Evolutionary conservation across 805 yeast species (phyloP).

Genomic region (Myxozyma melibiosi): DNA sequence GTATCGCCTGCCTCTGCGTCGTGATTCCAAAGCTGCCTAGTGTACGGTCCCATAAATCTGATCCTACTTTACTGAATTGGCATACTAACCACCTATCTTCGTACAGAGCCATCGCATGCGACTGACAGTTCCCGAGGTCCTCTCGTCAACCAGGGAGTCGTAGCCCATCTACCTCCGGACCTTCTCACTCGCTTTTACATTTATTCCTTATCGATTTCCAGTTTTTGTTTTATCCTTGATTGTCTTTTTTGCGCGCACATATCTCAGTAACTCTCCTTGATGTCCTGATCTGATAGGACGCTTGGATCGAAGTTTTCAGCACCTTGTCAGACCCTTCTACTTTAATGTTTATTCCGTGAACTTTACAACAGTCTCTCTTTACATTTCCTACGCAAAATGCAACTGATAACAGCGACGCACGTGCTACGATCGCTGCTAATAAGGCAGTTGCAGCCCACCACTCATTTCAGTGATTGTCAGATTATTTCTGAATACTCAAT

Average conservation of each 20-base stretch:
- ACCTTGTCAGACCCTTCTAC: neutral
- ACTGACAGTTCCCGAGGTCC: constrained; percentile 28
- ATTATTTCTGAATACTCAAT: too few species aligned
- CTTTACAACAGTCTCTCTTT: neutral
- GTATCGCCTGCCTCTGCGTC: constrained; percentile 78
- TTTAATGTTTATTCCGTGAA: constrained; percentile 1
- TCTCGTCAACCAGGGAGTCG: neutral
- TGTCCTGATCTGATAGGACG: neutral
- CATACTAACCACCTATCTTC: neutral
- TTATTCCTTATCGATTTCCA: neutral
- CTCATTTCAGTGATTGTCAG: too few species aligned
- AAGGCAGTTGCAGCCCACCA: too few species aligned
- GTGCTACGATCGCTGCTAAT: too few species aligned
- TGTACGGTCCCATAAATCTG: constrained; percentile 13
- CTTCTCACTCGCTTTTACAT: neutral
- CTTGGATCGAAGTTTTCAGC: constrained; percentile 14
- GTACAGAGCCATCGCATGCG: constrained; percentile 33
- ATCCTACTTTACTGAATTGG: neutral
- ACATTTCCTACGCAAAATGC: neutral
- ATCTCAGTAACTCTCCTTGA: constrained; percentile 10
- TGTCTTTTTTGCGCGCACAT: neutral
- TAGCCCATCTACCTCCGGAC: neutral
- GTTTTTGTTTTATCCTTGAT: neutral
- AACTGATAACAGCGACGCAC: too few species aligned
- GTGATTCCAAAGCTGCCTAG: constrained; percentile 88